Percentiles rank a stretch among this genome's conserved stretches.
phyloP scores from a whole-genome alignment of 805 yeast genomes.

The Monosporozyma unispora region DNA sequence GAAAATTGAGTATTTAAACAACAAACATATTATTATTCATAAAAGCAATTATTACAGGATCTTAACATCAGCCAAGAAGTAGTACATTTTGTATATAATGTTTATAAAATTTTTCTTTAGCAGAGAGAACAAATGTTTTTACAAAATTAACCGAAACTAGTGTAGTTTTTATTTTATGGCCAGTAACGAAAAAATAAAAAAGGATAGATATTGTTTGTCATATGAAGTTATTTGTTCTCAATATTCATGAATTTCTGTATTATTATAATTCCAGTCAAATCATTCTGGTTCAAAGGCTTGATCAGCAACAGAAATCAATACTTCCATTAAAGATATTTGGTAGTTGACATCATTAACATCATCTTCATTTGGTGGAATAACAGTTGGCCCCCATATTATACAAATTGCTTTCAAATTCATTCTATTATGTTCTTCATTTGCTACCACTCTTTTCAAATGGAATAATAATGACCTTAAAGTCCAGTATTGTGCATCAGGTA shows the following conservation, averaged over 20 bases:
- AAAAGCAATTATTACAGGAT: not conserved
- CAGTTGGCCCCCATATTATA: conserved; percentile 91
- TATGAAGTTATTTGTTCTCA: not conserved
- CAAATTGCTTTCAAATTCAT: conserved; percentile 79
- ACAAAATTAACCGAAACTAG: too few relatives aligned
- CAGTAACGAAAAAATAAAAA: too few relatives aligned
- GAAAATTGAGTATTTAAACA: not conserved
- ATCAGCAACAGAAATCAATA: conserved; percentile 71
- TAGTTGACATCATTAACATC: conserved; percentile 66
- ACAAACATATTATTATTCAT: not conserved
- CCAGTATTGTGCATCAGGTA: conserved; percentile 93
- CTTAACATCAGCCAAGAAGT: not conserved
- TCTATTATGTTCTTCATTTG: conserved; percentile 53
- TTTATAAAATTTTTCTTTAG: not conserved
- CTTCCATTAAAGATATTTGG: conserved; percentile 74
- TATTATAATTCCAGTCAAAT: not conserved
- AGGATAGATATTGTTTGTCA: not conserved
- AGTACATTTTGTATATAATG: not conserved
- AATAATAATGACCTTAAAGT: conserved; percentile 76
- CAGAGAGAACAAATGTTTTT: too few relatives aligned
- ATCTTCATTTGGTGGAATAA: conserved; percentile 59
- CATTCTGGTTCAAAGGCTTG: conserved; percentile 64
- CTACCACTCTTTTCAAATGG: conserved; percentile 71
- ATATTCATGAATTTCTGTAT: not conserved
- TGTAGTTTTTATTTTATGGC: not conserved